Evolutionary conservation across 1,284 basidiomycete species (phyloP).

Genomic region (Ceratobasidium sp.): DNA sequence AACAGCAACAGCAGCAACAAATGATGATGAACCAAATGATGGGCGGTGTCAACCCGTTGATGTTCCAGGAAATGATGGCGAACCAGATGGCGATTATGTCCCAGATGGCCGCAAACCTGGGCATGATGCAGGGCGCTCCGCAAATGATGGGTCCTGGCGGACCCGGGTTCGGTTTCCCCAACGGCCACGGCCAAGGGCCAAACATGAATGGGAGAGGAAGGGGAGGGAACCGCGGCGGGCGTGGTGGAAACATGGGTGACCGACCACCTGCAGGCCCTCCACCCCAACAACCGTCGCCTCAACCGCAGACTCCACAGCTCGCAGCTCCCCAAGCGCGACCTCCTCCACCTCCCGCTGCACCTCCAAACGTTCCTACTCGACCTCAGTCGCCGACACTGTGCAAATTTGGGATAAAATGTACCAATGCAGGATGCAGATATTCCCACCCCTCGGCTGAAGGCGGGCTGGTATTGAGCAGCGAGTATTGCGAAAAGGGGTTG

Average conservation of each 20-base stretch:
- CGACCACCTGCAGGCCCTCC: slow-evolving; percentile 17
- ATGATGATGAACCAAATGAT: slow-evolving; percentile 68
- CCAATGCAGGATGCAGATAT: slow-evolving; percentile 86
- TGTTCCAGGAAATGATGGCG: slow-evolving; percentile 87
- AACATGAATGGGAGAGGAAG: slow-evolving; percentile 53
- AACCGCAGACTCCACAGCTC: slow-evolving; percentile 52
- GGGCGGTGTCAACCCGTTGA: slow-evolving; percentile 70
- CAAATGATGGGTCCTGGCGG: slow-evolving; percentile 61
- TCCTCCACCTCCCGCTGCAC: slow-evolving; percentile 49
- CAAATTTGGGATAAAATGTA: slow-evolving; percentile 91
- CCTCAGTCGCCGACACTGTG: slow-evolving; percentile 88
- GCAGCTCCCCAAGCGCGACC: slow-evolving; percentile 58
- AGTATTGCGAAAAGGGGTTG: slow-evolving; percentile 86
- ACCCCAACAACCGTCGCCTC: slow-evolving; percentile 17
- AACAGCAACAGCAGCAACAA: slow-evolving; percentile 63
- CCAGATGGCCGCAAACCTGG: slow-evolving; percentile 81
- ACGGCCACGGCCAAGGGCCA: slow-evolving; percentile 58
- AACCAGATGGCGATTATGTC: slow-evolving; percentile 88
- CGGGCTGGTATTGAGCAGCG: slow-evolving; percentile 92
- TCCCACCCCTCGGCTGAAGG: slow-evolving; percentile 91
- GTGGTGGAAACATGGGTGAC: slow-evolving; percentile 49
- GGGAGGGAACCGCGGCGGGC: slow-evolving; percentile 46
- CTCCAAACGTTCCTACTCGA: slow-evolving; percentile 68
- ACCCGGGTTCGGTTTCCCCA: slow-evolving; percentile 63
- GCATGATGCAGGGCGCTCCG: slow-evolving; percentile 72